A percentile compares a stretch with the other conserved stretches of the same genome.
Evolutionary conservation across 768 basidiomycete genomes (phyloP).

Genomic region (Infundibulicybe gibba): DNA sequence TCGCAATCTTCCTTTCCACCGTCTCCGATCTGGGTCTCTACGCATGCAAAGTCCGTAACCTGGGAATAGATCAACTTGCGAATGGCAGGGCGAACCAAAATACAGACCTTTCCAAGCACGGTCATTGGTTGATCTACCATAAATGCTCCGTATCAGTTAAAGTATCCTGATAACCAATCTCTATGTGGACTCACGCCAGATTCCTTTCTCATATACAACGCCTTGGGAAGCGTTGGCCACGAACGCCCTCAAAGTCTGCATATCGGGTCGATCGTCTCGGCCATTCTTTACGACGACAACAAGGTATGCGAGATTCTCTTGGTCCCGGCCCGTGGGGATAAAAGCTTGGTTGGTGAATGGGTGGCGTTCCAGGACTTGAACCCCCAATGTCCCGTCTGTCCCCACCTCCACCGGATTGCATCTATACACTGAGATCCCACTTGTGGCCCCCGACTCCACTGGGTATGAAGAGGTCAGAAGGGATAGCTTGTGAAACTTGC

Average conservation of each 20-base stretch:
- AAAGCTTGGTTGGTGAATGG: slow-evolving; percentile 89
- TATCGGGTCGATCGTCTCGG: slow-evolving; percentile 70
- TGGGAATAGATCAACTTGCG: slow-evolving; percentile 21
- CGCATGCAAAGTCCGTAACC: slow-evolving; percentile 80
- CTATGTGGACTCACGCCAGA: slow-evolving; percentile 78
- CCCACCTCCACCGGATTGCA: slow-evolving; percentile 57
- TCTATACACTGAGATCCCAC: slow-evolving; percentile 81
- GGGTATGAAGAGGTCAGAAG: slow-evolving; percentile 69
- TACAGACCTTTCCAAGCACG: slow-evolving; percentile 62
- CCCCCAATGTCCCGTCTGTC: slow-evolving; percentile 44
- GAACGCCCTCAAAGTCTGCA: slow-evolving; percentile 77
- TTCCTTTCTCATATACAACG: slow-evolving; percentile 74
- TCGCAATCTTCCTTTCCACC: slow-evolving; percentile 83
- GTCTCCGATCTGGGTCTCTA: slow-evolving; percentile 91
- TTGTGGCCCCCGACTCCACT: slow-evolving; percentile 44
- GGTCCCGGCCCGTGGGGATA: slow-evolving; percentile 81
- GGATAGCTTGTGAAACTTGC: slow-evolving; percentile 90
- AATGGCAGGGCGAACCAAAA: slow-evolving; percentile 2
- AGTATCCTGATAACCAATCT: background rate
- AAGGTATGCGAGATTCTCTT: slow-evolving; percentile 56
- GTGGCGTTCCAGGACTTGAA: slow-evolving; percentile 86
- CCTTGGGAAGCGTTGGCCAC: slow-evolving; percentile 79
- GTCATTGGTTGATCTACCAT: slow-evolving; percentile 89
- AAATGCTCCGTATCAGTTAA: slow-evolving; percentile 6
- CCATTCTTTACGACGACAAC: slow-evolving; percentile 87